Base-by-base conservation (phyloP, 73 alveolate species). In the Paramecium tetraurelia region DNA sequence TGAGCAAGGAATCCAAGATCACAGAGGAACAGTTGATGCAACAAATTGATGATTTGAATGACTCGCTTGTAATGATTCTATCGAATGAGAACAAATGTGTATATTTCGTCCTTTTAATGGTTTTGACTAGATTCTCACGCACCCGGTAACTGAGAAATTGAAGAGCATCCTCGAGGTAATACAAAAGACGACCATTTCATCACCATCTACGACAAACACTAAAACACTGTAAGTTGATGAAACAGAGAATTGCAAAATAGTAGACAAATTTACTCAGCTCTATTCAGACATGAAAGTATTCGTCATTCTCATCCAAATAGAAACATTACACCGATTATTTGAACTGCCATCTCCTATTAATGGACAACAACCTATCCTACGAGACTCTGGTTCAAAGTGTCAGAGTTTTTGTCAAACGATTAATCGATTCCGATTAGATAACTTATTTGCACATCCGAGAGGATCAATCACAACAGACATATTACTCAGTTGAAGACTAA, bases 251-350 rank as follows among this genome's bases (percentile, higher is more conserved):
- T 8, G 12, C 14, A 77, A 41, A 77, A 41, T 77, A n/a, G 48
- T 77, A 16, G 89, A 77, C 43, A 41, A 41, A 77, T 27, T 77
- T 41, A 18, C 38, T 3, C 43, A 11, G 20, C 24, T 21, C 24
- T 77, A 77, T 40, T n/a, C 22, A 14, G 40, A 35, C 20, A 38
- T 77, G 89, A 77, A 77, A 38, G 89, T 77, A 77, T n/a, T 18
- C 2, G n/a, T 14, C 1, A 77, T 41, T 4, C 2, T 41, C 7
- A 59, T 14, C 33, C 9, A 35, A n/a, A 77, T 20, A 77, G 89
- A 77, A 41, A 77, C 48, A 77, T 27, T 77, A 41, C 14, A 77
- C 40, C 5, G 89, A 77, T 41, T 77, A 77, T 16, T 12, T 77
- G 36, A 77, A 35, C 4, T 77, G 72, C 11, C 40, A 77, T 31